Conservation (phyloP, 176 grass and related monocot genomes). For the Oryza brachyantha region DNA sequence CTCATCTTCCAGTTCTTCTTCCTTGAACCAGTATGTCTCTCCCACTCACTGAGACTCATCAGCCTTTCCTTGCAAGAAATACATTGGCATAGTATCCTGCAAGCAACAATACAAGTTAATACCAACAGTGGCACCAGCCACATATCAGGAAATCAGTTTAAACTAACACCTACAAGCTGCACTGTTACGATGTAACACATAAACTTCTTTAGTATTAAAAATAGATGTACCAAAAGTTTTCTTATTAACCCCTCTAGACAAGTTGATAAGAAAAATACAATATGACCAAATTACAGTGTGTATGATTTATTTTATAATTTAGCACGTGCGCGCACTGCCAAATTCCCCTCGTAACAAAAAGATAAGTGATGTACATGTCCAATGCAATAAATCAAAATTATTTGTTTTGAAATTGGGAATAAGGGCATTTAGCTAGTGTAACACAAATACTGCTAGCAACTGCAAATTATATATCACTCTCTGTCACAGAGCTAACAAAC, state of each 20-base stretch:
- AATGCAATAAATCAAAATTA: too few relatives aligned
- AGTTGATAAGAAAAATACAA: too few relatives aligned
- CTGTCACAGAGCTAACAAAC: constrained; percentile 19
- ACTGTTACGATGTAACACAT: not conserved
- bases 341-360: too few relatives aligned
- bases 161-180: not conserved
- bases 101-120: constrained; percentile 28
- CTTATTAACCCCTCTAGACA: not conserved
- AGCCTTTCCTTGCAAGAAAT: constrained; percentile 66
- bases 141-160: constrained; percentile 13
- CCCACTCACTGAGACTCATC: constrained; percentile 66
- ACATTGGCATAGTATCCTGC: constrained; percentile 67
- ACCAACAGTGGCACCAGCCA: constrained; percentile 4
- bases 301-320: too few relatives aligned
- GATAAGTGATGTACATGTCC: too few relatives aligned
- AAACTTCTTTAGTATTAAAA: not conserved
- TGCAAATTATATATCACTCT: not conserved
- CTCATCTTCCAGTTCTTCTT: constrained; percentile 92
- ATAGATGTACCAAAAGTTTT: not conserved
- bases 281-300: not conserved
- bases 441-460: not conserved
- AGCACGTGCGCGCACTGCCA: too few relatives aligned
- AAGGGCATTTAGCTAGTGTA: not conserved
- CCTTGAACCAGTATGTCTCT: constrained; percentile 88
- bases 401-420: too few relatives aligned